phyloP scores from a whole-genome alignment of 2,329 filamentous ascomycete species.

The Colletotrichum scovillei region DNA sequence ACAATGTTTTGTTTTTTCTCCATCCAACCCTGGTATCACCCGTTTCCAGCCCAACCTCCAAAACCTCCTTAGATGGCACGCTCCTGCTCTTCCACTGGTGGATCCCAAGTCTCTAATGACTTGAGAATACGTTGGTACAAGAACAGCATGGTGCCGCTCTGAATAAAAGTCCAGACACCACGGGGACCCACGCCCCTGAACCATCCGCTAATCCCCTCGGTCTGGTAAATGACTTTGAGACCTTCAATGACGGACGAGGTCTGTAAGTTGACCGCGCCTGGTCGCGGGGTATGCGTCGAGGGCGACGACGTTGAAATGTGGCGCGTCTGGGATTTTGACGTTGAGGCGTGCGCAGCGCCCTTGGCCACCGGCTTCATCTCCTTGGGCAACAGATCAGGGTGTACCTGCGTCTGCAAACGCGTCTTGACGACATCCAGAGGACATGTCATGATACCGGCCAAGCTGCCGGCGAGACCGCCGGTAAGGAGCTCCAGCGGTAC shows the following conservation, averaged over 20 bases:
- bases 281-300: constrained; percentile 82
- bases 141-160: constrained; percentile 96
- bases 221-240: constrained; percentile 86
- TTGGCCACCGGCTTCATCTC: constrained; percentile 38
- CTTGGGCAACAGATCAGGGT: constrained; percentile 48
- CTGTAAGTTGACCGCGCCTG: constrained; percentile 83
- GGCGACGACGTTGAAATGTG: constrained; percentile 91
- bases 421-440: constrained; percentile 98
- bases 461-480: constrained; percentile 87
- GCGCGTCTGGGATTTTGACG: constrained; percentile 67
- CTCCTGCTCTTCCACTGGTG: constrained; percentile 42
- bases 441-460: constrained; percentile 94
- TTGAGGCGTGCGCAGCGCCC: constrained; percentile 39
- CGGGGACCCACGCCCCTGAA: constrained; percentile 95
- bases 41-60: neutral
- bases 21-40: constrained; percentile 7
- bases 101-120: constrained; percentile 71
- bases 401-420: constrained; percentile 90
- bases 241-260: constrained; percentile 91
- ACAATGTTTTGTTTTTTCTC: constrained; percentile 20
- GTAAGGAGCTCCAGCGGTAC: constrained; percentile 87
- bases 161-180: constrained; percentile 96
- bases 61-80: constrained; percentile 21
- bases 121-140: constrained; percentile 90
- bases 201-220: constrained; percentile 89